Evolutionary conservation across 1,284 basidiomycete genomes (phyloP).

Genomic region (Marasmius tenuissimus): DNA sequence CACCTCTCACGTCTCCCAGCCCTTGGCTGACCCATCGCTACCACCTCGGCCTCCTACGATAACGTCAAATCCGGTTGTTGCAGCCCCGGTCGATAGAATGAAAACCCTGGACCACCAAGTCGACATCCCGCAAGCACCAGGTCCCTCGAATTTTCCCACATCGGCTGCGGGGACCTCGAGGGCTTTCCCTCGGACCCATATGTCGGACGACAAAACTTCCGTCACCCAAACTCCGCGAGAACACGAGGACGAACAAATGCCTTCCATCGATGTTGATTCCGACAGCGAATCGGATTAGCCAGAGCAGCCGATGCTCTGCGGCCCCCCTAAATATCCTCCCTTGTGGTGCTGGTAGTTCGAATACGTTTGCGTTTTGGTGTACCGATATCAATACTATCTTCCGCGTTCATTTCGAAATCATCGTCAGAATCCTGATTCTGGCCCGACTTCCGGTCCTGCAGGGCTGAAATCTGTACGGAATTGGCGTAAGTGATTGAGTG

Average conservation of each 20-base stretch:
- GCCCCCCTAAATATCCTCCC: not conserved
- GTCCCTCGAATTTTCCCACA: too few relatives aligned
- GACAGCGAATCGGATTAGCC: conserved; percentile 23
- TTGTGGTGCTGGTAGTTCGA: conserved; percentile 20
- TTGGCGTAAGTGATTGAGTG: conserved; percentile 5
- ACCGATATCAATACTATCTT: conserved; percentile 14
- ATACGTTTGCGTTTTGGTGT: conserved; percentile 26
- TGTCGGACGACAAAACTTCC: not conserved
- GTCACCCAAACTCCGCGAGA: conserved; percentile 21
- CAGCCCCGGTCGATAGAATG: not conserved
- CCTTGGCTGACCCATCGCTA: not conserved
- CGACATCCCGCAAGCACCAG: too few relatives aligned
- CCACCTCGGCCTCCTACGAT: not conserved
- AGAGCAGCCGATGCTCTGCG: not conserved
- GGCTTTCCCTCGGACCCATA: not conserved
- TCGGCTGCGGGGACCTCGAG: too few relatives aligned
- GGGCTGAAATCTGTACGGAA: conserved; percentile 16
- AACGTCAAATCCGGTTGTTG: not conserved
- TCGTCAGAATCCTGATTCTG: conserved; percentile 43
- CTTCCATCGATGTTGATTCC: conserved; percentile 50
- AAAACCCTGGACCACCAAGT: too few relatives aligned
- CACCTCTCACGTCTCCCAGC: not conserved
- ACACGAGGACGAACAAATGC: conserved; percentile 56
- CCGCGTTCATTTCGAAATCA: conserved; percentile 30
- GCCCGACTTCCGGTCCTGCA: not conserved